Evolutionary conservation across 2,329 filamentous ascomycete species (phyloP).

Genomic region (Fusarium mexicanum): DNA sequence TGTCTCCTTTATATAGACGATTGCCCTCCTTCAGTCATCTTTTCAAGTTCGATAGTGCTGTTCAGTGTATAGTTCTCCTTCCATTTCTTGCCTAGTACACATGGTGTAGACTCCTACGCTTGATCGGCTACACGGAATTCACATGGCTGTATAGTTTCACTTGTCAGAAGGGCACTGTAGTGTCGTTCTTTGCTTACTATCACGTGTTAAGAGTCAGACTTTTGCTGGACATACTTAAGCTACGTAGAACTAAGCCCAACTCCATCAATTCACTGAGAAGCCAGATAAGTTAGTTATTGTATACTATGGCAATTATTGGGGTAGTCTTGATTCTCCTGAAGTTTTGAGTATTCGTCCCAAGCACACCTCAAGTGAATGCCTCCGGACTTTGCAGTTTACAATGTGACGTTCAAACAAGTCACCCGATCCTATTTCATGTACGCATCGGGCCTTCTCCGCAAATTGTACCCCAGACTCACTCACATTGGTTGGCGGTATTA

Average conservation of each 20-base stretch:
- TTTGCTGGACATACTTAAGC: neutral
- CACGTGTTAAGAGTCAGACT: no score
- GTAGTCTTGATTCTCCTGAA: no score
- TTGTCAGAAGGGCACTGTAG: neutral
- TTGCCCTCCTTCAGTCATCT: neutral
- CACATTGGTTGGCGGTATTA: neutral
- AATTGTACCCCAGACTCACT: no score
- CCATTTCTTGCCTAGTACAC: neutral
- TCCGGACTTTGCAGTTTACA: rapidly evolving
- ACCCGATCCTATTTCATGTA: neutral
- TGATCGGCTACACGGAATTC: neutral
- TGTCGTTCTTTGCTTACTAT: neutral
- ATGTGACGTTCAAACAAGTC: neutral
- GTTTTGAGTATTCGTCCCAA: neutral
- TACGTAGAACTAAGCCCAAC: no score
- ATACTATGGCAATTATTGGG: rapidly evolving
- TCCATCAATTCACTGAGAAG: rapidly evolving
- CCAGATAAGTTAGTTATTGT: rapidly evolving
- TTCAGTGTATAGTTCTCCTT: neutral
- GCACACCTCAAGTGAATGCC: neutral
- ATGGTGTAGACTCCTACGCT: no score
- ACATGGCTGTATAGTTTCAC: neutral
- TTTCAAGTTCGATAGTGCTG: neutral
- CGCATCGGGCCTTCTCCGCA: neutral
- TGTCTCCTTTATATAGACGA: neutral